Percentiles rank a stretch among this genome's conserved stretches.
Evolutionary conservation across 352 stramenopile genomes (phyloP).

Genomic region (Pythium grandisporangium): DNA sequence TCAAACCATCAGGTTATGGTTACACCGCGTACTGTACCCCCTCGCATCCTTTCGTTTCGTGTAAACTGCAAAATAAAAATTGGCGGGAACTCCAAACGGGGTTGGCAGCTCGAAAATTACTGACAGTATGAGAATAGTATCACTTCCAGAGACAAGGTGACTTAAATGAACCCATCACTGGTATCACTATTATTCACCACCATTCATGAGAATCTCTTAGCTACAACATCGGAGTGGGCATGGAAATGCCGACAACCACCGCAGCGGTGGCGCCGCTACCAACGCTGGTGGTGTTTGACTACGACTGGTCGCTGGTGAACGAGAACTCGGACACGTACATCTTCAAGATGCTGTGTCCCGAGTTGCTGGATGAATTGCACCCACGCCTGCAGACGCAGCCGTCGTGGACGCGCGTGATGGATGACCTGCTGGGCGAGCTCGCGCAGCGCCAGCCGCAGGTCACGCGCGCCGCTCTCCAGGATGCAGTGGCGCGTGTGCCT

Average conservation of each 20-base stretch:
- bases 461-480: constrained; percentile 21
- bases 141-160: no score
- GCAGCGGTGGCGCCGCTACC: background rate
- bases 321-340: constrained; percentile 78
- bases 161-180: no score
- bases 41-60: no score
- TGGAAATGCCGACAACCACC: background rate
- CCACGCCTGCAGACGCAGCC: constrained; percentile 12
- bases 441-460: constrained; percentile 26
- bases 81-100: no score
- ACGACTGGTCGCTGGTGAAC: constrained; percentile 79
- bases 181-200: no score
- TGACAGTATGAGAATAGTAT: no score
- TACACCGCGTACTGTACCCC: no score
- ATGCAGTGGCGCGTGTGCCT: constrained; percentile 36
- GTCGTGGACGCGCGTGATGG: constrained; percentile 61
- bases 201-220: no score
- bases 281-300: constrained; percentile 67
- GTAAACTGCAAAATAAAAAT: no score
- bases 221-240: no score
- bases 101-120: no score
- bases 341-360: constrained; percentile 54
- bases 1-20: no score
- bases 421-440: constrained; percentile 43
- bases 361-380: constrained; percentile 31